Conservation (phyloP, 495 filamentous ascomycete genomes). For the Podospora didyma region DNA sequence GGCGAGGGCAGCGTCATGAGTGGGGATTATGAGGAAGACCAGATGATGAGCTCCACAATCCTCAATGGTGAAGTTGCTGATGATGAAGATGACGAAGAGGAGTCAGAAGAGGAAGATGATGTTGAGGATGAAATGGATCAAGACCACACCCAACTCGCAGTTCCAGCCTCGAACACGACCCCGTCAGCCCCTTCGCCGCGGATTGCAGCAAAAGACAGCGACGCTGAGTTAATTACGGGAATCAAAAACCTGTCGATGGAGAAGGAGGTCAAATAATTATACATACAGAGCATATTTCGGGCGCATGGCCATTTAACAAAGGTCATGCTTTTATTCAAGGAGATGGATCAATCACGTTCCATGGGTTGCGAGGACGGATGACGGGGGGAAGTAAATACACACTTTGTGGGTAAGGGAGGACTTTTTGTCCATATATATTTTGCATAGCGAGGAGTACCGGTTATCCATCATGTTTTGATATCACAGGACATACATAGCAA, state of each 20-base stretch:
- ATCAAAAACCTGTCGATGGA: constrained; percentile 39
- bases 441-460: constrained; percentile 30
- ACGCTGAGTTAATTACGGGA: constrained; percentile 49
- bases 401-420: background rate
- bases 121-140: constrained; percentile 24
- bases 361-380: no score
- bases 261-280: constrained; percentile 21
- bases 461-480: background rate
- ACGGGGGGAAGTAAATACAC: background rate
- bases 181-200: background rate
- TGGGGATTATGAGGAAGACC: constrained; percentile 32
- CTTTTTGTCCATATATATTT: background rate
- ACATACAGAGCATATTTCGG: background rate
- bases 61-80: constrained; percentile 29
- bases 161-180: background rate
- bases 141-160: constrained; percentile 11
- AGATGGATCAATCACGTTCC: background rate
- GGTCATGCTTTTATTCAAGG: background rate
- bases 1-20: constrained; percentile 42
- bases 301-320: background rate
- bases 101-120: constrained; percentile 26
- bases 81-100: constrained; percentile 35
- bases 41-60: constrained; percentile 17
- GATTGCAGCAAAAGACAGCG: constrained; percentile 29
- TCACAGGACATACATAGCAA: background rate